Base-by-base conservation (phyloP, 2,329 filamentous ascomycete species). In the Colletotrichum trifolii region DNA sequence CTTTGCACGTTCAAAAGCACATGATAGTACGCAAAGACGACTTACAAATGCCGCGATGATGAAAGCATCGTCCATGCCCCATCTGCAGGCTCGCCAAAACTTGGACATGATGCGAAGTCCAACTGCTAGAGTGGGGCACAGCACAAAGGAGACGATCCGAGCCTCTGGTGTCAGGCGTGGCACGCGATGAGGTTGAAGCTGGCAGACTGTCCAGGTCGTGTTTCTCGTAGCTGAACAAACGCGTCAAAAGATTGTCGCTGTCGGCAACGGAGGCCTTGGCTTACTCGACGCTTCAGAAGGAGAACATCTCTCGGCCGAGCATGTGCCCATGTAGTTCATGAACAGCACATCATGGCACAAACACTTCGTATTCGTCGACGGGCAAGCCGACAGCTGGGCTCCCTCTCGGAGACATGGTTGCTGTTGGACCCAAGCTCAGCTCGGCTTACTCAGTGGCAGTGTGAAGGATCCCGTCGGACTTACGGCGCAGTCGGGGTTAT, bases 31-130 rank as follows among this genome's bases (percentile, higher is more conserved):
- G 12, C 12, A 46, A 9, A 17, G 43, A 17, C n/a, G 11, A 48
- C 58, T 35, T 25, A 55, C 58, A 17, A 47, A 60, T 3, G 58
- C 43, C 5, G 25, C 2, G 2, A 60, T 9, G n/a, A 55, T 60
- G 42, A 38, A 38, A 12, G 25, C n/a, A 35, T 60, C 58, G n/a
- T 60, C 58, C 15, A 33, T 33, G 34, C 50, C 50, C 58, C 58
- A 60, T n/a, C 1, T 2, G 8, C 38, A 54, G 0, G 36, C 39
- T n/a, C 52, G 52, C 10, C 38, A 33, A 8, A 43, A n/a, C 25
- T 54, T 54, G 8, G 43, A 17, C 5, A 43, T 33, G 38, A 54
- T 1, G 17, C 52, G 52, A 1, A 13, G 2, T 33, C 43, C 15
- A 3, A 54, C 35, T 4, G 52, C 42, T 15, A 43, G 52, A 54